A percentile compares a stretch with the other conserved stretches of the same genome.
Conservation (phyloP, 1,284 basidiomycete species). For the Tilletia indica region DNA sequence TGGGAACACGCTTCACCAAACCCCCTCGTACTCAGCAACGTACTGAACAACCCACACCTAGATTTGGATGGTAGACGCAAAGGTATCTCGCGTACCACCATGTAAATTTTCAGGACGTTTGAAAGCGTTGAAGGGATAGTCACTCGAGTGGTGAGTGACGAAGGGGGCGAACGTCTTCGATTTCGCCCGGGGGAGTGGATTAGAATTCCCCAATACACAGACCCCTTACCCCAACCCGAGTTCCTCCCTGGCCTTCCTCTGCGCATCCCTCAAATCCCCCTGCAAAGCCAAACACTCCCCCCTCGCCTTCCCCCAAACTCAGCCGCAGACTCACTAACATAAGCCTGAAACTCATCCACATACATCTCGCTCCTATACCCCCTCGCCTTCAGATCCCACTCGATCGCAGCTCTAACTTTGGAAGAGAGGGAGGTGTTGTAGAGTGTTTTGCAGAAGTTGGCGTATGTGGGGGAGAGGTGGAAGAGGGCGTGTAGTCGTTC, state of each 20-base stretch:
- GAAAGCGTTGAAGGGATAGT: no score
- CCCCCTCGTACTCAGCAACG: no score
- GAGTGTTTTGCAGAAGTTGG: slow-evolving; percentile 25
- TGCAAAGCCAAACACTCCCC: neutral
- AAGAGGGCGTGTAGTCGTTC: slow-evolving; percentile 50
- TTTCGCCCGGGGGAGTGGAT: no score
- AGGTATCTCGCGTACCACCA: no score
- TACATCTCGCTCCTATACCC: slow-evolving; percentile 43
- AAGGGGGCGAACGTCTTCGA: no score
- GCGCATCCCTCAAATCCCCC: neutral
- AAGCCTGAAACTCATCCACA: slow-evolving; percentile 50
- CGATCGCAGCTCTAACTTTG: slow-evolving; percentile 33
- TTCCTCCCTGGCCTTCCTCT: neutral
- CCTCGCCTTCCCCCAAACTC: neutral
- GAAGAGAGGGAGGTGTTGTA: slow-evolving; percentile 27
- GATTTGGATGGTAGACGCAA: no score
- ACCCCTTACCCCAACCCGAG: neutral
- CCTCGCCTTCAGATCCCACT: slow-evolving; percentile 43
- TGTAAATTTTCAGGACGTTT: no score
- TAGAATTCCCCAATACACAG: no score
- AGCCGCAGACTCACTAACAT: slow-evolving; percentile 27
- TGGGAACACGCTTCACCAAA: no score
- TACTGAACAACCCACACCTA: no score
- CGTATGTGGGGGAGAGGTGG: slow-evolving; percentile 41
- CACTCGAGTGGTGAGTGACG: no score